Evolutionary conservation across 2,329 filamentous ascomycete genomes (phyloP), one percentile per base, ranked within the genome.

Genomic region (Tetracladium maxilliforme): DNA sequence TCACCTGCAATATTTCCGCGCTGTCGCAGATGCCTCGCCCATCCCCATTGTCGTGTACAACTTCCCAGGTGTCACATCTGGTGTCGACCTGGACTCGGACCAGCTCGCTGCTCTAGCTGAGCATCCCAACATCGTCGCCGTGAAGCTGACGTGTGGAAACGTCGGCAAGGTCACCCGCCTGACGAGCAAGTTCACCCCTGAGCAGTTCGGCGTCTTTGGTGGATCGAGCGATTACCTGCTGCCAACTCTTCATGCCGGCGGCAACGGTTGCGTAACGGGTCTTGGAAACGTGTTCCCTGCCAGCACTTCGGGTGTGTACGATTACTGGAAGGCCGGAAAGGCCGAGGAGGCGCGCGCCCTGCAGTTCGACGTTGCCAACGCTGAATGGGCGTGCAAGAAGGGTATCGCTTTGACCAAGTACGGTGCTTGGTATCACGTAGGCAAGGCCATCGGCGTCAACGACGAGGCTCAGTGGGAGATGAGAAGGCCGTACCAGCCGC

Each of bases 371-470:
- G 51, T 61, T 0, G 55, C 58, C 2, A 50, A 56, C 23, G 57
- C 57, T 1, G 58, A 63, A 31, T 58, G 55, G 48, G 57, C 58
- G 1, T 63, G 58, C 32, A 62, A 62, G 37, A 59, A 61, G 39
- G 49, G 53, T 0, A 49, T 63, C 14, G 47, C 54, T 1, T 40
- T 47, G 6, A 62, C 58, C 0, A 63, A 62, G 33, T 63, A 52
- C 26, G 58, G 51, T 6, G 49, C 54, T 0, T 55, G 51, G 37
- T 41, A 51, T 30, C 59, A 52, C 31, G 33, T 56, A 0, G 58
- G 56, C 0, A 42, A 37, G 7, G 33, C 37, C 1, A 34, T 56
- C 5, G 56, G 54, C 0, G n/a, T 59, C 2, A 30, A 34, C 10
- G 35, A 47, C 10, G 42, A 49, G 34, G 42, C 33, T 1, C 32